Percentiles rank a stretch among this genome's conserved stretches.
phyloP scores from a whole-genome alignment of 805 yeast species.

The Teunomyces tritomae region DNA sequence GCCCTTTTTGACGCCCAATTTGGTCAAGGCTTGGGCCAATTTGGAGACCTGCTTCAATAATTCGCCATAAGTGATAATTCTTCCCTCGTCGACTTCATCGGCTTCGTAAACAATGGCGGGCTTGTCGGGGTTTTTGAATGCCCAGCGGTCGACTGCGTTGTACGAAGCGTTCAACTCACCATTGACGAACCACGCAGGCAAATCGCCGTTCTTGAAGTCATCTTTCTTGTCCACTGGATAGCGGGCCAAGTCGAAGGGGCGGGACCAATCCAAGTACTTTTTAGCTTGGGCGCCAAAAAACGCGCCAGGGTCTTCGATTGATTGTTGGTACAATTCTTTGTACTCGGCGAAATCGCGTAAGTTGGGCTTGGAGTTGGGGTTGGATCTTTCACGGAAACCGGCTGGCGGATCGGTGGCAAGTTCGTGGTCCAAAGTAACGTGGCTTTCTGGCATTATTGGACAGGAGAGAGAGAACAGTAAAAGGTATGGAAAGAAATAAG shows the following conservation, averaged over 20 bases:
- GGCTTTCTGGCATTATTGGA: constrained; percentile 11
- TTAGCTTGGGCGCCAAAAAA: constrained; percentile 57
- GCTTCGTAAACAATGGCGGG: constrained; percentile 88
- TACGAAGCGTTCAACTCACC: constrained; percentile 92
- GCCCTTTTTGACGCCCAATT: constrained; percentile 89
- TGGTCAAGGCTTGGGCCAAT: constrained; percentile 77
- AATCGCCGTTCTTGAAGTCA: constrained; percentile 55
- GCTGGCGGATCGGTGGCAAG: constrained; percentile 31
- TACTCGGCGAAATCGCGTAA: constrained; percentile 50
- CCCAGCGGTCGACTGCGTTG: constrained; percentile 96
- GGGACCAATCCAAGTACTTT: constrained; percentile 51
- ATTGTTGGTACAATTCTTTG: constrained; percentile 49
- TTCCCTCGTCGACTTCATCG: constrained; percentile 77
- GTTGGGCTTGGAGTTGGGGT: constrained; percentile 41
- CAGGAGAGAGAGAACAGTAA: neutral
- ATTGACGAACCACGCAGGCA: constrained; percentile 85
- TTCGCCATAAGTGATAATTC: constrained; percentile 79
- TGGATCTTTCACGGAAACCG: constrained; percentile 44
- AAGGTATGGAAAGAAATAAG: neutral
- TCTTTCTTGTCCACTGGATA: constrained; percentile 46
- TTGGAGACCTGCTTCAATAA: constrained; percentile 79
- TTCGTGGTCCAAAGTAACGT: constrained; percentile 35
- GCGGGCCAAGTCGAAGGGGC: constrained; percentile 47
- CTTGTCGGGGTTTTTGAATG: constrained; percentile 81
- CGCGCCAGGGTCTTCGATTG: constrained; percentile 51